These are phyloP conservation scores for Colletotrichum sojae DNA, from an alignment of 2,329 filamentous ascomycete genomes.

Conservation along the genomic window DNA sequence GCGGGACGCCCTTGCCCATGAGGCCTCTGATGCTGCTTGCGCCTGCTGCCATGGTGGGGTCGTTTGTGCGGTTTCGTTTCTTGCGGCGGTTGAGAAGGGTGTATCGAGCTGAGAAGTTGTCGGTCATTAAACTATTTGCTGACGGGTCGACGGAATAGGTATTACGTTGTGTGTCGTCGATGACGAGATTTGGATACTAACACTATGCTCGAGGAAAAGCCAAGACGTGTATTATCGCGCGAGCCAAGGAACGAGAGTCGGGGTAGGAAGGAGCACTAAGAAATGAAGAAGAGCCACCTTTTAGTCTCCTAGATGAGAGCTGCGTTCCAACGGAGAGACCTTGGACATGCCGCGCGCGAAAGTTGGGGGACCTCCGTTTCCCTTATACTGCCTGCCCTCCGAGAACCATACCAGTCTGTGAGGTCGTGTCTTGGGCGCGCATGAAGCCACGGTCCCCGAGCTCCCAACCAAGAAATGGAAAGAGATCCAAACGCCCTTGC, in stretches of 20 bases:
- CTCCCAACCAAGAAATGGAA: constrained; percentile 12
- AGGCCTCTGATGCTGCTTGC: constrained; percentile 47
- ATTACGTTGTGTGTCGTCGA: constrained; percentile 3
- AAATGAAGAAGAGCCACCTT: neutral
- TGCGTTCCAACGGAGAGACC: no score
- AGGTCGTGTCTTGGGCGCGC: neutral
- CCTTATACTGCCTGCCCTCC: constrained; percentile 10
- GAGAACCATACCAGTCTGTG: constrained; percentile 3
- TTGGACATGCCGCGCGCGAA: neutral
- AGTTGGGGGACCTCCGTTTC: constrained; percentile 15
- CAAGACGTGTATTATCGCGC: neutral
- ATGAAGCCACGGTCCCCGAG: neutral
- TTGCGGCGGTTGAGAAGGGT: neutral
- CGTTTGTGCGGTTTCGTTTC: neutral
- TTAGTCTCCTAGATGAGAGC: neutral
- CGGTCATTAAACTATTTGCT: no score
- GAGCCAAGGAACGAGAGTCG: neutral
- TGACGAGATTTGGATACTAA: neutral
- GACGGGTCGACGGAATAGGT: neutral
- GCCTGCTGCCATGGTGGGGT: constrained; percentile 15
- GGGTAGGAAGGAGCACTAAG: no score
- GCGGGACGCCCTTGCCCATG: constrained; percentile 54
- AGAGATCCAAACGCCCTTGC: constrained; percentile 20
- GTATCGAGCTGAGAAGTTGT: no score
- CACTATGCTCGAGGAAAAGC: neutral